A percentile compares a stretch with the other conserved stretches of the same genome.
Evolutionary conservation across 2,329 filamentous ascomycete genomes (phyloP).

Genomic region (Apiospora marii): DNA sequence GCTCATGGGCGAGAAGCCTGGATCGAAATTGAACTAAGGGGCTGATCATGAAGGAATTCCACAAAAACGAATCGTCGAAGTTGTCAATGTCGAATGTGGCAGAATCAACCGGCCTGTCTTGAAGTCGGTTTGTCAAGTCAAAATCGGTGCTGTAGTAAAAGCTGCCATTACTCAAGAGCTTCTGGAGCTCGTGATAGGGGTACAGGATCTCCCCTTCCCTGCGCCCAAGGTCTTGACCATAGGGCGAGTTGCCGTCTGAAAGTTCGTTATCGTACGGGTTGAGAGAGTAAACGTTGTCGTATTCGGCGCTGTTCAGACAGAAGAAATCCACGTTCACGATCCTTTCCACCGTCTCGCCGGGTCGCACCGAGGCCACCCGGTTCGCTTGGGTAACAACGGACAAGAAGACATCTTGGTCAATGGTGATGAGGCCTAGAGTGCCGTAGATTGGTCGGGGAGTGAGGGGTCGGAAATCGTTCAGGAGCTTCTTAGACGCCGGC

Average conservation of each 20-base stretch:
- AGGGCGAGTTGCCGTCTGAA: constrained; percentile 55
- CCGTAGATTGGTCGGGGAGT: constrained; percentile 80
- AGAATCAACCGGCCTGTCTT: constrained; percentile 81
- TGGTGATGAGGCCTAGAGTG: constrained; percentile 86
- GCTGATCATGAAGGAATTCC: constrained; percentile 99
- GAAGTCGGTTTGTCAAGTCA: constrained; percentile 90
- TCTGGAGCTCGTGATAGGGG: constrained; percentile 89
- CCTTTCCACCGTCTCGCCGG: constrained; percentile 87
- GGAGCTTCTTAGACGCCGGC: constrained; percentile 67
- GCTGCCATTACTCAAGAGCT: constrained; percentile 88
- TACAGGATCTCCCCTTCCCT: constrained; percentile 80
- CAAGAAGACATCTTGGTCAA: constrained; percentile 86
- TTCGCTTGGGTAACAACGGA: constrained; percentile 85
- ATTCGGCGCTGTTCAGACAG: constrained; percentile 86
- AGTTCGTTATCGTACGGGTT: constrained; percentile 60
- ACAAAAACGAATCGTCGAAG: constrained; percentile 90
- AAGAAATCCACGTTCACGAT: constrained; percentile 91
- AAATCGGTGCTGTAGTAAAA: constrained; percentile 99
- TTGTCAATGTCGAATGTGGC: constrained; percentile 89
- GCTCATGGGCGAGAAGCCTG: constrained; percentile 77
- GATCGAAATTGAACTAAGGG: constrained; percentile 90
- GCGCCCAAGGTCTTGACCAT: constrained; percentile 64
- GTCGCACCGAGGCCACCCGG: constrained; percentile 81
- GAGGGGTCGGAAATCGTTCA: constrained; percentile 79
- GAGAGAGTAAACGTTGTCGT: constrained; percentile 75